Evolutionary conservation across 306 rosid genomes (phyloP).

Genomic region (Dalbergia cultrata): DNA sequence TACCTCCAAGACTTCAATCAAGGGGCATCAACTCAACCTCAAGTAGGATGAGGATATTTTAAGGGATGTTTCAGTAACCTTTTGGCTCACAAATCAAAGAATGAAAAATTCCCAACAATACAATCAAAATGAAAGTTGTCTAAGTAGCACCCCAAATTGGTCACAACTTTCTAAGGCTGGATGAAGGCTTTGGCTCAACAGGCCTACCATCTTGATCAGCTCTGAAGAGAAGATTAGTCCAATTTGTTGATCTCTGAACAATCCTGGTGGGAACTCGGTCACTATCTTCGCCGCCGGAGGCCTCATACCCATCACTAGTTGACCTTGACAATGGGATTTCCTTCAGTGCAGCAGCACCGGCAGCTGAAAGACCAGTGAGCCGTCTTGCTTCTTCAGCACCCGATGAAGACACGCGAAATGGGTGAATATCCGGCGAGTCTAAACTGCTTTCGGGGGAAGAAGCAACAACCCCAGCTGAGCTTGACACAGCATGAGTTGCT

Average conservation of each 20-base stretch:
- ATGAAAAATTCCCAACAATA: conserved; percentile 61
- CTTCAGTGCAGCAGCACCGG: conserved; percentile 54
- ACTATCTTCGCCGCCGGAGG: conserved; percentile 98
- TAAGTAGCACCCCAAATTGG: conserved; percentile 49
- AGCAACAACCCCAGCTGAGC: conserved; percentile 70
- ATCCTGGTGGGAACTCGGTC: conserved; percentile 87
- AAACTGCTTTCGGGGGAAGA: conserved; percentile 98
- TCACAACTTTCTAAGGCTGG: conserved; percentile 73
- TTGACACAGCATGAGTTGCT: conserved; percentile 77
- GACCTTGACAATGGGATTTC: conserved; percentile 86
- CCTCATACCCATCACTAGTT: conserved; percentile 97
- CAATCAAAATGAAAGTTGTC: conserved; percentile 52
- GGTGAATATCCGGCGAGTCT: conserved; percentile 93
- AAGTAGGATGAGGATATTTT: conserved; percentile 39
- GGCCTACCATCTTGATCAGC: conserved; percentile 77
- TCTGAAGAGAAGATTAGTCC: conserved; percentile 80
- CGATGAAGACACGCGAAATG: conserved; percentile 69
- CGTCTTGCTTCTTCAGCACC: conserved; percentile 81
- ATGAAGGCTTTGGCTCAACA: conserved; percentile 62
- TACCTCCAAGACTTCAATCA: conserved; percentile 42
- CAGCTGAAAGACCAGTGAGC: conserved; percentile 62
- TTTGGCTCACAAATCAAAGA: conserved; percentile 79
- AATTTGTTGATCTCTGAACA: conserved; percentile 75
- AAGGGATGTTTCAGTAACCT: conserved; percentile 53
- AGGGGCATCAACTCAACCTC: conserved; percentile 49